Evolutionary conservation across 352 stramenopile genomes (phyloP), one percentile per base, ranked within the genome.

Genomic region (Phytophthora pistaciae): DNA sequence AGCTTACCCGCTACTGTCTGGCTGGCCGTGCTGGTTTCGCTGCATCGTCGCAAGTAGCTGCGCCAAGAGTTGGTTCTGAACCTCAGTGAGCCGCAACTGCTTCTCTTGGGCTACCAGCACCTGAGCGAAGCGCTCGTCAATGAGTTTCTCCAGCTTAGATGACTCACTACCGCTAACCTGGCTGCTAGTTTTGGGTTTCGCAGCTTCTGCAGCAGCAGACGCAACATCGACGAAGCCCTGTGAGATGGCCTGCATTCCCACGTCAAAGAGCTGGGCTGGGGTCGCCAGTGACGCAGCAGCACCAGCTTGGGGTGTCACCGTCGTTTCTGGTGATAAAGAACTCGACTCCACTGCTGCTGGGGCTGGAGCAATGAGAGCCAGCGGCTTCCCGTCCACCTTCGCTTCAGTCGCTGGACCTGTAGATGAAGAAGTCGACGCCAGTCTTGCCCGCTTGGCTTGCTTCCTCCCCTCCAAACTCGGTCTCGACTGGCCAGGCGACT

Each of bases 61-160:
- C 3, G 53, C 23, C 36, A 76, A 23, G 6, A 76, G 31, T n/a
- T 62, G 50, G 4, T 71, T 76, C 20, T 76, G 68, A 23, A 23
- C 36, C 54, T 68, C 64, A 1, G 56, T 54, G 14, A 69, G 31
- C 27, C 42, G 29, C 4, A 76, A 52, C n/a, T 76, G 69, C 20
- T 56, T 64, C 3, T 70, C 55, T 60, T 73, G 70, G 5, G 46
- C 16, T 25, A 64, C 64, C 13, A 77, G 18, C 16, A 74, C 42
- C 23, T 73, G 33, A 9, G 42, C 59, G 27, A 77, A 69, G 18
- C 60, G 54, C 14, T 60, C 48, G 50, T 74, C 52, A 8, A 77
- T 38, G 38, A 73, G 46, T 54, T 73, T 66, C 38, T 65, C 54
- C 16, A 77, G 53, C 38, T 54, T 69, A 3, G 50, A 46, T 9